phyloP scores from a whole-genome alignment of 1,284 basidiomycete species.

The Bjerkandera adusta region DNA sequence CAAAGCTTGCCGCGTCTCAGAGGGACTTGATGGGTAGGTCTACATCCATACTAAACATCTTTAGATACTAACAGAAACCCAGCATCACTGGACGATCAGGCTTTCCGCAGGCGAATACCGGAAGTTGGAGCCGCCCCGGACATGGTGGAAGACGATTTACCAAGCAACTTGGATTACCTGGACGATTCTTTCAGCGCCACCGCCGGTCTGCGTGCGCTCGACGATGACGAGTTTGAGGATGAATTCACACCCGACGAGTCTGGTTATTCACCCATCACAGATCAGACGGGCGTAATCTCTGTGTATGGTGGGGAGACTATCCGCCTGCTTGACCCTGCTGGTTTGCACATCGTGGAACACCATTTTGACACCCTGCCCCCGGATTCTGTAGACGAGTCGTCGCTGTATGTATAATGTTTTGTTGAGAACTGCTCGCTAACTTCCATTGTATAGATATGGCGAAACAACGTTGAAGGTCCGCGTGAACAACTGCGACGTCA shows the following conservation, averaged over 20 bases:
- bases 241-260: constrained; percentile 45
- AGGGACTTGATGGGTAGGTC: constrained; percentile 16
- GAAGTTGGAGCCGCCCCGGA: constrained; percentile 80
- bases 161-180: constrained; percentile 85
- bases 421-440: constrained; percentile 5
- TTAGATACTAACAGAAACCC: neutral
- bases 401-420: constrained; percentile 40
- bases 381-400: constrained; percentile 42
- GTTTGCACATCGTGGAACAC: constrained; percentile 62
- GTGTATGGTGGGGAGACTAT: constrained; percentile 83
- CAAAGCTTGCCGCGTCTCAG: neutral
- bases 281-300: constrained; percentile 51
- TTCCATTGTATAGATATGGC: constrained; percentile 34
- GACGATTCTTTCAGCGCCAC: constrained; percentile 79
- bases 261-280: constrained; percentile 24
- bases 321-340: constrained; percentile 62
- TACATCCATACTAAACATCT: neutral
- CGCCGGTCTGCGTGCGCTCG: constrained; percentile 69
- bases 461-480: constrained; percentile 53
- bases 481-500: constrained; percentile 60
- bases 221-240: constrained; percentile 70
- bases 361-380: constrained; percentile 70
- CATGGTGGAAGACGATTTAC: constrained; percentile 90
- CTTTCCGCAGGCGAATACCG: constrained; percentile 66
- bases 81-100: constrained; percentile 85